A percentile compares a stretch with the other conserved stretches of the same genome.
Evolutionary conservation across 768 basidiomycete species (phyloP).

Genomic region (Fibroporia radiculosa): DNA sequence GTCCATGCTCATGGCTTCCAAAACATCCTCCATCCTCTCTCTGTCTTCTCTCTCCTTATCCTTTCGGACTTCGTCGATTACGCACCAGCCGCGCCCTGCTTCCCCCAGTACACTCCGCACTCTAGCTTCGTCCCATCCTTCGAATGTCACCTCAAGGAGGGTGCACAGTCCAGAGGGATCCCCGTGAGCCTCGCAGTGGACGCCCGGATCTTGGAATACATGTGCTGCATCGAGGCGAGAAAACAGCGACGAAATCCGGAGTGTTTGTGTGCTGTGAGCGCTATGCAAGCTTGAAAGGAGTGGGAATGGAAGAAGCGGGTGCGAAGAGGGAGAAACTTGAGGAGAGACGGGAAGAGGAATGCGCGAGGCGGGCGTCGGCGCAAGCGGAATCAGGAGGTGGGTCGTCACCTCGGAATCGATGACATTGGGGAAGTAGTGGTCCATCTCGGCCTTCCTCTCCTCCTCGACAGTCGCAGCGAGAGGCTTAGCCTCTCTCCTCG

Average conservation of each 20-base stretch:
- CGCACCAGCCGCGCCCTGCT: slow-evolving; percentile 69
- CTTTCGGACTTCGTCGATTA: slow-evolving; percentile 45
- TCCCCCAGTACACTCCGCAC: slow-evolving; percentile 67
- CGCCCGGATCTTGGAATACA: slow-evolving; percentile 55
- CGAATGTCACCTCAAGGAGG: slow-evolving; percentile 60
- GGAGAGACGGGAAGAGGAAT: slow-evolving; percentile 41
- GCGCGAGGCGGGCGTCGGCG: slow-evolving; percentile 64
- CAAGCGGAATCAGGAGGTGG: slow-evolving; percentile 66
- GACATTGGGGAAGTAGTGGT: slow-evolving; percentile 51
- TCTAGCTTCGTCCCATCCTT: slow-evolving; percentile 61
- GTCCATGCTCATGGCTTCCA: slow-evolving; percentile 21
- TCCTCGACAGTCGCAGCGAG: slow-evolving; percentile 6
- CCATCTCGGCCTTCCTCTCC: slow-evolving; percentile 32
- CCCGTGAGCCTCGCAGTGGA: slow-evolving; percentile 56
- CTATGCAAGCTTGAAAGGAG: slow-evolving; percentile 44
- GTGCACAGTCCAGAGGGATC: slow-evolving; percentile 51
- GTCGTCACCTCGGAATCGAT: slow-evolving; percentile 43
- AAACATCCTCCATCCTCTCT: slow-evolving; percentile 21
- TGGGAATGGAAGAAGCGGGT: slow-evolving; percentile 46
- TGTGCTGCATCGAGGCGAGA: slow-evolving; percentile 58
- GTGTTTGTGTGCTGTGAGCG: slow-evolving; percentile 45
- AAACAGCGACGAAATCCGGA: slow-evolving; percentile 64
- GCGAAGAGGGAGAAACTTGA: slow-evolving; percentile 15
- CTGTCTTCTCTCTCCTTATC: slow-evolving; percentile 15
- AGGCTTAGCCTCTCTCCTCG: slow-evolving; percentile 14